phyloP scores from a whole-genome alignment of 352 stramenopile genomes.

The Thalassiosira livingstoniorum region DNA sequence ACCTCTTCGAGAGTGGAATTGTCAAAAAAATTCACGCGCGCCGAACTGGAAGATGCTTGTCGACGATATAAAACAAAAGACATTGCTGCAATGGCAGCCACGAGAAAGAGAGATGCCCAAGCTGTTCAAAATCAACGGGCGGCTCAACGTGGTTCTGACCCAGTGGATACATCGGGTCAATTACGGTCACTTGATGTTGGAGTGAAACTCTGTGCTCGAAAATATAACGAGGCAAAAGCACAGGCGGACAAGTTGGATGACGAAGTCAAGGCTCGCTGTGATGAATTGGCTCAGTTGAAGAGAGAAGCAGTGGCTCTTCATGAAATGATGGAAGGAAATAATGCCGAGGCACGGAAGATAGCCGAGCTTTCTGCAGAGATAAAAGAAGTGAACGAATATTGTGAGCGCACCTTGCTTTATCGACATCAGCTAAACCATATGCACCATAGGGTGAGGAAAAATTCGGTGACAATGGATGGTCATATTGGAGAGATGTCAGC shows the following conservation, averaged over 20 bases:
- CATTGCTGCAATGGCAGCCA: slow-evolving; percentile 46
- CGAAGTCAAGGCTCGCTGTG: slow-evolving; percentile 64
- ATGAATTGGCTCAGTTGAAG: slow-evolving; percentile 74
- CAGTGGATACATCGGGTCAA: slow-evolving; percentile 38
- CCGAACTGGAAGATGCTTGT: slow-evolving; percentile 47
- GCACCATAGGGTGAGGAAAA: slow-evolving; percentile 72
- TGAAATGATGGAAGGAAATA: slow-evolving; percentile 79
- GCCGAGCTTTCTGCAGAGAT: slow-evolving; percentile 67
- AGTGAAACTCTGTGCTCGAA: slow-evolving; percentile 71
- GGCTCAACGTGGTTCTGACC: slow-evolving; percentile 26
- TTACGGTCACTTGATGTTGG: slow-evolving; percentile 58
- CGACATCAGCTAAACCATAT: slow-evolving; percentile 81
- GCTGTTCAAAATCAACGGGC: slow-evolving; percentile 41
- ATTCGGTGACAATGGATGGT: slow-evolving; percentile 75
- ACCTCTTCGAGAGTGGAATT: slow-evolving; percentile 25
- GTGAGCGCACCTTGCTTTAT: slow-evolving; percentile 76
- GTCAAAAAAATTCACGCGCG: slow-evolving; percentile 50
- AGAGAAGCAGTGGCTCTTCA: slow-evolving; percentile 70
- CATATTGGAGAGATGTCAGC: slow-evolving; percentile 80
- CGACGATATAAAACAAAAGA: slow-evolving; percentile 49
- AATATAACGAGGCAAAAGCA: slow-evolving; percentile 82
- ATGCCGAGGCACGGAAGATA: slow-evolving; percentile 70
- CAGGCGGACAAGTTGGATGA: slow-evolving; percentile 65
- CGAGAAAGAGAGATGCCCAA: slow-evolving; percentile 39
- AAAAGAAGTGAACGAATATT: slow-evolving; percentile 62